Evolutionary conservation across 352 stramenopile species (phyloP).

Genomic region (Globisporangium nagaii): DNA sequence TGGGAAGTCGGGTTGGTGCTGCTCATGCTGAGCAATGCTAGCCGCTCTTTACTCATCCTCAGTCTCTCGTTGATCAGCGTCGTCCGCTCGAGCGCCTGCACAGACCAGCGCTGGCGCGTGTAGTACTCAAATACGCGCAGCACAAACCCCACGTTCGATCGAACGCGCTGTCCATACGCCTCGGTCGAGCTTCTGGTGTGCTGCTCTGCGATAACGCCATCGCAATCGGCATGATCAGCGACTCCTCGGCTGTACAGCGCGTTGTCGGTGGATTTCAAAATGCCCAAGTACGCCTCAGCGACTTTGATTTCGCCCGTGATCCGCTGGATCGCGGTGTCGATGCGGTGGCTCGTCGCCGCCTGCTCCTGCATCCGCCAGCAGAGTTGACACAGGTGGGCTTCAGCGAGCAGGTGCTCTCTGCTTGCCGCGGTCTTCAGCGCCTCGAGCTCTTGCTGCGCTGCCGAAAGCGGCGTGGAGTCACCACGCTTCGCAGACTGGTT

Average conservation of each 20-base stretch:
- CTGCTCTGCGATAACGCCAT: background rate
- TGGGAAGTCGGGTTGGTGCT: background rate
- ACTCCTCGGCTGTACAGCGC: constrained; percentile 12
- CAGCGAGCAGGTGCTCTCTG: constrained; percentile 13
- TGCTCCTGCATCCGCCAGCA: constrained; percentile 29
- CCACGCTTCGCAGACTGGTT: background rate
- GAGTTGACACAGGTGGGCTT: constrained; percentile 25
- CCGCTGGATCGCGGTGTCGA: constrained; percentile 11
- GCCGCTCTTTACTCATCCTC: constrained; percentile 11
- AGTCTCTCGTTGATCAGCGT: constrained; percentile 21
- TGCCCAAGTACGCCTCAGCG: constrained; percentile 17
- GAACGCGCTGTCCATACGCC: constrained; percentile 1
- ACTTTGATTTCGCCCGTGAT: constrained; percentile 5
- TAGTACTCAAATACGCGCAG: constrained; percentile 25
- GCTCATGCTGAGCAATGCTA: background rate
- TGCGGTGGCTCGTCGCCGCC: constrained; percentile 14
- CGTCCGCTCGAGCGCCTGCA: constrained; percentile 15
- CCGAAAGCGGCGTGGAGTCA: background rate
- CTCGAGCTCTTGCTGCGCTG: constrained; percentile 1
- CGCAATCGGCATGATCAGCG: background rate
- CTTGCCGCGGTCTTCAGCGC: constrained; percentile 9
- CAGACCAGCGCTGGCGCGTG: constrained; percentile 21
- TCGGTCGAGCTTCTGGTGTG: background rate
- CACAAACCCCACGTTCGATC: constrained; percentile 7
- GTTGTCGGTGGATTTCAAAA: constrained; percentile 17